Conservation (phyloP, 805 yeast species). For the Nakazawaea pomicola region DNA sequence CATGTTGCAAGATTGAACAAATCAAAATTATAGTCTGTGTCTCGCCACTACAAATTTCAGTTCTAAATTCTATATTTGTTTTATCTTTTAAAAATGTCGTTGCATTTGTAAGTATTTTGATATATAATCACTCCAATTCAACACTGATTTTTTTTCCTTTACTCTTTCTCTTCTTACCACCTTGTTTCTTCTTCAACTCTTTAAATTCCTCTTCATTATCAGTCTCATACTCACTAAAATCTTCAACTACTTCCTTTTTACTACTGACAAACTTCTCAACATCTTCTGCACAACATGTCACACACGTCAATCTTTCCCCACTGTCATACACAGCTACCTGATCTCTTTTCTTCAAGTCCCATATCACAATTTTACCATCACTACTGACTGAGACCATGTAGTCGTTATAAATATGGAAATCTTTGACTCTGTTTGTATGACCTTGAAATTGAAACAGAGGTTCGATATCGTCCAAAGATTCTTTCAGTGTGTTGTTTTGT, state of each 20-base stretch:
- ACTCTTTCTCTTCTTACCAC: conserved; percentile 35
- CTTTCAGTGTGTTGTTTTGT: conserved; percentile 17
- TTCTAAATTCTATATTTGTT: background rate
- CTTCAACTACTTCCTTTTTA: conserved; percentile 42
- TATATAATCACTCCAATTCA: conserved; percentile 42
- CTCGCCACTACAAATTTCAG: too few species aligned
- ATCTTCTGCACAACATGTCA: conserved; percentile 67
- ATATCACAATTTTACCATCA: conserved; percentile 88
- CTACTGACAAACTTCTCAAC: conserved; percentile 70
- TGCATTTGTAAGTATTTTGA: too few species aligned
- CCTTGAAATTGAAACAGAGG: conserved; percentile 66
- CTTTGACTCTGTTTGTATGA: conserved; percentile 84
- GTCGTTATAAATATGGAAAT: conserved; percentile 44
- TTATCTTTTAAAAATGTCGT: too few species aligned
- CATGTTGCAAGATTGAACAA: conserved; percentile 71
- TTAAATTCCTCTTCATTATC: conserved; percentile 51
- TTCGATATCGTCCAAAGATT: conserved; percentile 25
- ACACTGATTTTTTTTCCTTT: conserved; percentile 37
- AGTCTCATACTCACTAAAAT: conserved; percentile 62
- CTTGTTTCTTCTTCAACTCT: conserved; percentile 37
- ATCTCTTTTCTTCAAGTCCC: conserved; percentile 68
- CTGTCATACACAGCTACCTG: conserved; percentile 88
- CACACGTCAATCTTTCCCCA: conserved; percentile 89
- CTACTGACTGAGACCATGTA: conserved; percentile 81
- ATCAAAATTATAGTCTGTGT: conserved; percentile 32